Evolutionary conservation across 1,284 basidiomycete species (phyloP).

Genomic region (Exobasidium cylindrosporum): DNA sequence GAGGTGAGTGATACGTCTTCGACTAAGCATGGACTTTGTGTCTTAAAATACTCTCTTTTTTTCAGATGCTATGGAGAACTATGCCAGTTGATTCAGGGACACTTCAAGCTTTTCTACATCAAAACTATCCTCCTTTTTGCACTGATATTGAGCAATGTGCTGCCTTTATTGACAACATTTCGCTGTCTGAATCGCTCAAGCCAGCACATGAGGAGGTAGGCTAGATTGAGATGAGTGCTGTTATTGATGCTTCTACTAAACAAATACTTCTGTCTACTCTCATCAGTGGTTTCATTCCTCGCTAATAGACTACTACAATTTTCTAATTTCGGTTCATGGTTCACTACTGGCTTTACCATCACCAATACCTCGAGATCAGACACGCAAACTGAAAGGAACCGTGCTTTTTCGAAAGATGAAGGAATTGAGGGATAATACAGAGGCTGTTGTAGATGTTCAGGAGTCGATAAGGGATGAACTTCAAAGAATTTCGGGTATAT

Average conservation of each 20-base stretch:
- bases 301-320: constrained; percentile 68
- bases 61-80: constrained; percentile 70
- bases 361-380: constrained; percentile 66
- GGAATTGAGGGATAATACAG: constrained; percentile 50
- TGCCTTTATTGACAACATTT: constrained; percentile 72
- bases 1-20: too few species aligned
- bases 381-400: constrained; percentile 69
- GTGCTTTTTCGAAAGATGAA: constrained; percentile 58
- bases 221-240: constrained; percentile 19
- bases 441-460: constrained; percentile 49
- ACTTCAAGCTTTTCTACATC: constrained; percentile 84
- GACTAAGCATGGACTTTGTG: too few species aligned
- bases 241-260: neutral
- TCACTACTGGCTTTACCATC: constrained; percentile 78
- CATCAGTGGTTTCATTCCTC: constrained; percentile 63
- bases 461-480: neutral
- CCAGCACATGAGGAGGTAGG: constrained; percentile 67
- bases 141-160: constrained; percentile 72
- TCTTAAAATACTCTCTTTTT: too few species aligned
- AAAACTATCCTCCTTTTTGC: constrained; percentile 85
- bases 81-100: constrained; percentile 86
- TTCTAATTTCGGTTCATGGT: constrained; percentile 74
- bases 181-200: constrained; percentile 68
- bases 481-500: neutral
- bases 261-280: neutral